Base-by-base conservation (phyloP, 2,329 filamentous ascomycete genomes). In the Tolypocladium inflatum region DNA sequence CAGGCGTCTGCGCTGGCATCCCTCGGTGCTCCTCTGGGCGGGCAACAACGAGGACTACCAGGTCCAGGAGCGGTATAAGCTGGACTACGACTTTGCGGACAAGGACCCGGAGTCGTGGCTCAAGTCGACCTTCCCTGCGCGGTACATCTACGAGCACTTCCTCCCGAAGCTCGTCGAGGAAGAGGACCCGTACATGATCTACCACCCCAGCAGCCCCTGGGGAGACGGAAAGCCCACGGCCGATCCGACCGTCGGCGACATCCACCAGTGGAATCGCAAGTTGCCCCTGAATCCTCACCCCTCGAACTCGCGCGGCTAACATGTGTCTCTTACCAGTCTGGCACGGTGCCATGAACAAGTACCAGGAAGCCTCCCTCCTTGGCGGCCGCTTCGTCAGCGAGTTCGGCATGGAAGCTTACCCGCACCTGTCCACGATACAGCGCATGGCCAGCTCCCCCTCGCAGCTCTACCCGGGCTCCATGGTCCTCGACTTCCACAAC, bases 11-110 rank as follows among this genome's bases (percentile, higher is more conserved):
- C 73, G 81, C 54, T 76, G 80, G 55, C 83, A 86, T 61, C 80
- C 90, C 0, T 89, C 83, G 0, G 80, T 94, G 58, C 82, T 89
- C 11, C 83, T 93, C 52, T 93, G 85, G 74, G 88, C 87, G 7
- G 90, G 90, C 2, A 93, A 92, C 69, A 94, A 94, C 64, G 90
- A 93, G 68, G 89, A 77, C 66, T 93, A 93, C 67, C 86, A 91
- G 68, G 86, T 91, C 15, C 83, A 87, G 64, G 88, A 92, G 68
- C 77, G 79, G 19, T 83, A 82, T 61, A 78, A 81, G 2, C 77
- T 93, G 57, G 85, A 83, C 4, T 93, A 93, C 67, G 74, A 91
- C 65, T 88, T 82, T 62, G 79, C 83, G 23, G 86, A 93, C 73
- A 89, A 88, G 64, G 79, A 91, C 62, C 83, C 87, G 0, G 75